Base-by-base conservation (phyloP, 116 monocot genomes). In the Papilionanthe hybrid region DNA sequence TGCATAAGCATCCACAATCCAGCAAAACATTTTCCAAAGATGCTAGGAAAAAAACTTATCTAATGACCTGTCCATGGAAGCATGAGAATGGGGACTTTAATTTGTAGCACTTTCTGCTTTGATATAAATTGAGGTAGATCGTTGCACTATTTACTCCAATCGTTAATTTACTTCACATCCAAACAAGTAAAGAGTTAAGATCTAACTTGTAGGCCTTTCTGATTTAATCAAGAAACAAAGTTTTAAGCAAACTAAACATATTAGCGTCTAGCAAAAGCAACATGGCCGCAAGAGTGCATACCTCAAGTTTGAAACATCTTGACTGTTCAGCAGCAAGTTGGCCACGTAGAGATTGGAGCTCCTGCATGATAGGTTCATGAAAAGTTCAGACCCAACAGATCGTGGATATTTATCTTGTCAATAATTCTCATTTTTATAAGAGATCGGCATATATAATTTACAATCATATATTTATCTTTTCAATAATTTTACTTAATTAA, bases 251-350 rank as follows among this genome's bases (percentile, higher is more conserved):
- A 27, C 65, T 25, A 43, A 49, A 77, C 17, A 48, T 4, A 47
- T 0, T 48, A 3, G 32, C 1, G 32, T 32, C 32, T 0, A 15
- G 15, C 53, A 4, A 53, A 53, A 53, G 53, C 15, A 53, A 15
- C 53, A 4, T 53, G 53, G 53, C 53, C 53, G 2, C 4, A 53
- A 4, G 13, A 6, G 57, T 63, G 43, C 74, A 55, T 87, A 99
- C 99, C 99, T 99, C 99, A 50, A 95, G 95, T 86, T 99, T 95
- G 77, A 95, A 99, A 71, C 93, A 95, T 50, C 99, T 91, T 47
- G 99, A 92, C 75, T 95, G 93, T 79, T 99, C 99, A 77, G 89
- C 85, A 63, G 92, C 92, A 75, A 99, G 99, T 80, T 99, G 99
- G 77, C 93, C 77, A 65, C 93, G 91, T 19, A 99, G 83, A 68